phyloP scores from a whole-genome alignment of 257 asterid genomes.

The Solanum medicagineum region DNA sequence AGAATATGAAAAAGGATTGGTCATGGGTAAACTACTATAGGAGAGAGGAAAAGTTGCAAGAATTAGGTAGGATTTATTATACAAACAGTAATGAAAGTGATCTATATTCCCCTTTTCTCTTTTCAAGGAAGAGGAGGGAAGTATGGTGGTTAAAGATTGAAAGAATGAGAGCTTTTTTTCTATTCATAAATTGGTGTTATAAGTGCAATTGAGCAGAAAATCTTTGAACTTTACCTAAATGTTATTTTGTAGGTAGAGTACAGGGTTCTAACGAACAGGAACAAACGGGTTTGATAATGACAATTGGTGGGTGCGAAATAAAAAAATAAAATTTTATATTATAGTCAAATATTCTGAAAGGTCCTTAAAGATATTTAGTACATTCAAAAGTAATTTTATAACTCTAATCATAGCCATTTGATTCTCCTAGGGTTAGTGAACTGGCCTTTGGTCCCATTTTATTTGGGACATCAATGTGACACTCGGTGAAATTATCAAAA shows the following conservation, averaged over 20 bases:
- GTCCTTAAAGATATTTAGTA: neutral
- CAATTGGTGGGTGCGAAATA: neutral
- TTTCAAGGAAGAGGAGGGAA: neutral
- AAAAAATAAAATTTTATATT: neutral
- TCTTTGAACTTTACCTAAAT: neutral
- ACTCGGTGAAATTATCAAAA: no score
- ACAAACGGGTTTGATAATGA: neutral
- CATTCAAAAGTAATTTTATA: neutral
- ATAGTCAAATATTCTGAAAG: neutral
- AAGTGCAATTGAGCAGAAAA: neutral
- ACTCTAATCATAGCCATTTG: conserved; percentile 34
- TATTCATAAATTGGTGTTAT: neutral
- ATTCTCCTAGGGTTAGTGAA: conserved; percentile 66
- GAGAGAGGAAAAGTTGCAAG: neutral
- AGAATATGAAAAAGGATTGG: neutral
- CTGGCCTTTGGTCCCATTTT: conserved; percentile 72
- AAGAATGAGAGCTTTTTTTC: neutral
- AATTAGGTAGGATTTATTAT: neutral
- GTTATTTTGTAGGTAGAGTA: neutral
- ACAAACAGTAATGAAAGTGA: neutral
- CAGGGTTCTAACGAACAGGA: neutral
- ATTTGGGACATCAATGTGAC: conserved; percentile 63
- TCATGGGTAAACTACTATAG: neutral
- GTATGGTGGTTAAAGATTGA: neutral
- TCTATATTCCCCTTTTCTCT: neutral